Evolutionary conservation across 2,329 filamentous ascomycete species (phyloP).

Genomic region (Sporothrix luriei): DNA sequence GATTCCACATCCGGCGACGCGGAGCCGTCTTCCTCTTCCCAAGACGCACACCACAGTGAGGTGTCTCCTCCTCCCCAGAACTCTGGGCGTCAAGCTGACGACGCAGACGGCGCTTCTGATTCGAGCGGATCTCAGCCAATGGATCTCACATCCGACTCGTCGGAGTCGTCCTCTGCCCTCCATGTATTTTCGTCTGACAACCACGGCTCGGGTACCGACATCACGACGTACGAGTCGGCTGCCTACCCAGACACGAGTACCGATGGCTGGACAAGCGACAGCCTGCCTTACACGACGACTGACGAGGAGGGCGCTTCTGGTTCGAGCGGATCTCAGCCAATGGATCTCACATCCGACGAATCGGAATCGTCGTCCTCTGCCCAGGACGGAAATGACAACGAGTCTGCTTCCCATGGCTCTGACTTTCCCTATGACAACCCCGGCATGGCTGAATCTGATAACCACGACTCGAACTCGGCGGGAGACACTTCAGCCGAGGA

Average conservation of each 20-base stretch:
- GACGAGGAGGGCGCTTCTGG: not conserved
- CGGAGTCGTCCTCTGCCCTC: no score
- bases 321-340: not conserved
- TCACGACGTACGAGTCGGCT: no score
- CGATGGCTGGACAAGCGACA: conserved; percentile 1
- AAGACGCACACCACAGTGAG: not conserved
- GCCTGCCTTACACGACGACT: not conserved
- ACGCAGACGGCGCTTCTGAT: no score
- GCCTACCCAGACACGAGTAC: not conserved
- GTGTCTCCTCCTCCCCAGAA: not conserved
- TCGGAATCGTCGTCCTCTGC: not conserved
- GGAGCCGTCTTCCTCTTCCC: not conserved
- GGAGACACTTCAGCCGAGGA: no score
- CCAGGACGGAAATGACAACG: not conserved
- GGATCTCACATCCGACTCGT: no score
- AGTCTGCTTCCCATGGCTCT: no score
- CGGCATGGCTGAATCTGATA: not conserved
- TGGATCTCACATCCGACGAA: not conserved
- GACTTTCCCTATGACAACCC: no score
- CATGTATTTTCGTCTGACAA: not conserved
- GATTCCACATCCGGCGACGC: not conserved
- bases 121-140: no score
- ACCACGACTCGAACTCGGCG: not conserved
- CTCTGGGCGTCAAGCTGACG: no score
- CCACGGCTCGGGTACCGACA: not conserved